phyloP scores from a whole-genome alignment of 1,139 yeast species.

The Hyphopichia fennica region DNA sequence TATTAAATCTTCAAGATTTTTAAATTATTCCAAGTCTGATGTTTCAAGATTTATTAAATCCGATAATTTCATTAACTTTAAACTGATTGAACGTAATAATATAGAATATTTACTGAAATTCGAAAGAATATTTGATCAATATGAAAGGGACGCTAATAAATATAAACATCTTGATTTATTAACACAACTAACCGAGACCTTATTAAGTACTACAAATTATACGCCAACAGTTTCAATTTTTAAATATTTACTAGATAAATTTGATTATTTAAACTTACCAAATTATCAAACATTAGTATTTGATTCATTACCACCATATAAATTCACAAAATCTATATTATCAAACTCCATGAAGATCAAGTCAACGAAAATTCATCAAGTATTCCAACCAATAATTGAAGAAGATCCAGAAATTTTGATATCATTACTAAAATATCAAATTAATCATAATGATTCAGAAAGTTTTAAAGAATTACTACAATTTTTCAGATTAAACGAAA shows the following conservation, averaged over 20 bases:
- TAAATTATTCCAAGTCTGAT: slow-evolving; percentile 32
- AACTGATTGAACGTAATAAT: slow-evolving; percentile 14
- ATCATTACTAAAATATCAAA: slow-evolving; percentile 27
- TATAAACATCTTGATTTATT: slow-evolving; percentile 20
- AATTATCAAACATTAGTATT: slow-evolving; percentile 30
- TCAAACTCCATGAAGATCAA: slow-evolving; percentile 5
- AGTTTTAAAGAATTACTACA: slow-evolving; percentile 27
- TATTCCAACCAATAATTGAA: slow-evolving; percentile 20
- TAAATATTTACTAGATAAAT: slow-evolving; percentile 23
- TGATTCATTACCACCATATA: slow-evolving; percentile 23
- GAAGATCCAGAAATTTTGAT: slow-evolving; percentile 28
- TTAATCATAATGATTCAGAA: slow-evolving; percentile 15
- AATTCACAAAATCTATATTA: slow-evolving; percentile 21
- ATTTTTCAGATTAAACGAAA: slow-evolving; percentile 29
- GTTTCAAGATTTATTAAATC: slow-evolving; percentile 16
- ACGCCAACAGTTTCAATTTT: slow-evolving; percentile 28
- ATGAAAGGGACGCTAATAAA: slow-evolving; percentile 14
- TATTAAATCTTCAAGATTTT: slow-evolving; percentile 32
- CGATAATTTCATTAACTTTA: slow-evolving; percentile 15
- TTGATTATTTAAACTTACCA: slow-evolving; percentile 20
- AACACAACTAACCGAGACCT: slow-evolving; percentile 15
- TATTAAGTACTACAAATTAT: slow-evolving; percentile 16
- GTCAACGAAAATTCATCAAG: slow-evolving; percentile 5
- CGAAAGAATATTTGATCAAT: slow-evolving; percentile 15
- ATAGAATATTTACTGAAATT: slow-evolving; percentile 21